These are phyloP conservation scores for Coemansia sp. DNA, from an alignment of 192 early-diverging fungal genomes.

Conservation along the genomic window DNA sequence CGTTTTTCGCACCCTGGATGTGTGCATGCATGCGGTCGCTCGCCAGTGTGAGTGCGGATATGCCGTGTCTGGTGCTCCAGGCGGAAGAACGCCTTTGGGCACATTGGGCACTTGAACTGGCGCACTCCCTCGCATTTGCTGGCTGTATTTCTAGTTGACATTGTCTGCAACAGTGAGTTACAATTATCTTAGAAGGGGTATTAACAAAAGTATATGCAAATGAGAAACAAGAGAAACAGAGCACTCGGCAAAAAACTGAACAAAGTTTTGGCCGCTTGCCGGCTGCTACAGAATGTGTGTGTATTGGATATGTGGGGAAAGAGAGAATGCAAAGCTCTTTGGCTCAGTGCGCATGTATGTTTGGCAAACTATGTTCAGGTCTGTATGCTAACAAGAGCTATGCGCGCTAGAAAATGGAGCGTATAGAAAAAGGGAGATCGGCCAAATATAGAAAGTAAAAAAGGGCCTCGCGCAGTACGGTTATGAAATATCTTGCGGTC, in stretches of 20 bases:
- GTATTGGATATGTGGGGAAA: slow-evolving; percentile 9
- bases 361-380: slow-evolving; percentile 7
- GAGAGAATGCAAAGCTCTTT: slow-evolving; percentile 7
- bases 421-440: slow-evolving; percentile 7
- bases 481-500: slow-evolving; percentile 13
- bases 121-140: slow-evolving; percentile 51
- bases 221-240: slow-evolving; percentile 9
- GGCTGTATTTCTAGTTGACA: slow-evolving; percentile 42
- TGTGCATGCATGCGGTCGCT: slow-evolving; percentile 77
- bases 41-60: slow-evolving; percentile 82
- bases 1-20: slow-evolving; percentile 75
- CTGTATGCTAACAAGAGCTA: background rate
- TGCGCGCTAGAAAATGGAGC: background rate
- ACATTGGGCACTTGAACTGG: slow-evolving; percentile 72
- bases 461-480: slow-evolving; percentile 19
- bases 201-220: background rate
- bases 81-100: slow-evolving; percentile 71
- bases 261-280: background rate
- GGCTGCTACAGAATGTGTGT: background rate
- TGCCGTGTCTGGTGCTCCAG: slow-evolving; percentile 80
- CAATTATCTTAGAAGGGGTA: background rate
- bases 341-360: slow-evolving; percentile 7
- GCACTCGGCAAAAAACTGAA: background rate
- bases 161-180: slow-evolving; percentile 2
- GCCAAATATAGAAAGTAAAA: slow-evolving; percentile 19